Base-by-base conservation (phyloP, 495 filamentous ascomycete species). In the Neurospora discreta region DNA sequence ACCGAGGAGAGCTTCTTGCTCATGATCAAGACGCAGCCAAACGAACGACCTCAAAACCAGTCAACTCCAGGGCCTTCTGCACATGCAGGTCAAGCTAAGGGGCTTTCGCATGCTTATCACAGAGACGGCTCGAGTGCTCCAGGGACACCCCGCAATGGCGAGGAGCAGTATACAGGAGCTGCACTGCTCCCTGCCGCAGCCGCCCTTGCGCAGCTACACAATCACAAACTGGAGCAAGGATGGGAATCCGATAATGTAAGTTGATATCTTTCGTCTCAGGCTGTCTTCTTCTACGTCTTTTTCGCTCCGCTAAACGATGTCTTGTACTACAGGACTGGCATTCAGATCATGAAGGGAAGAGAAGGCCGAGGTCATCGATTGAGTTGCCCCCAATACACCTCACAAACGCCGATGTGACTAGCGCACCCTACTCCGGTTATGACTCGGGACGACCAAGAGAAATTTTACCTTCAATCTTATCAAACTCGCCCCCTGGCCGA, bases 1-100 rank as follows among this genome's bases (percentile, higher is more conserved):
- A 99, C 95, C 76, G 94, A 98, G 80, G 95, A 98, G 85, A 97
- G 94, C 90, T 98, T 99, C 84, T 85, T 91, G 76, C 85, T 96
- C 78, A 97, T 97, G 94, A 92, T 97, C 80, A 96, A 88, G 80
- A 93, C 93, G 72, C 90, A 93, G 46, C 93, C 92, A 40, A 91
- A 90, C 43, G 91, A 96, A 80, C 89, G 92, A 77, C 90, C 90
- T n/a, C 89, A 78, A 69, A 68, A 70, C 58, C 76, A 75, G 58
- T 68, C 74, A 36, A 74, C 58, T 30, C 69, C 76, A 10, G 75
- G 39, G 38, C 70, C 36, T 8, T 72, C 76, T 36, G 73, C 79
- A 40, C 80, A 79, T 70, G 74, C 74, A 20, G 74, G 75, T 74
- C 78, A 79, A 69, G 67, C 68, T 20, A 78, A 79, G 79, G 82